A percentile compares a stretch with the other conserved stretches of the same genome.
Evolutionary conservation across 106 monocot species (phyloP).

Genomic region (Apostasia shenzhenica): DNA sequence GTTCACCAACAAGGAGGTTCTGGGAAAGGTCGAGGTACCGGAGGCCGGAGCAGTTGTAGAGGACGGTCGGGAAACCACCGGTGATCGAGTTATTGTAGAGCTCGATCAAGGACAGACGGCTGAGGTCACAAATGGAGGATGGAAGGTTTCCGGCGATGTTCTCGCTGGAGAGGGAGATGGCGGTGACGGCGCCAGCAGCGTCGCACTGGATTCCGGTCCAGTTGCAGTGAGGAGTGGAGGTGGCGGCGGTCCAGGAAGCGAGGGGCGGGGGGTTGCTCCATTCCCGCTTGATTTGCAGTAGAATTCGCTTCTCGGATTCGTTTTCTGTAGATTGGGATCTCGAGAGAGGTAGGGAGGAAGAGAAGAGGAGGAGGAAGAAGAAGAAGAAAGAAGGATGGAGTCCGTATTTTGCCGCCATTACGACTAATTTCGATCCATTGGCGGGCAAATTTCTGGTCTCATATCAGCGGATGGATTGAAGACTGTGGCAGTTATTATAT

Average conservation of each 20-base stretch:
- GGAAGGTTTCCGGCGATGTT: constrained; percentile 20
- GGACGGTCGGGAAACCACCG: constrained; percentile 26
- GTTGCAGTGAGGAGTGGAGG: constrained; percentile 2
- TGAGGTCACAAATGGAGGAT: constrained; percentile 34
- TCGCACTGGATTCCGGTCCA: constrained; percentile 18
- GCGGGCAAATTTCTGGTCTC: no score
- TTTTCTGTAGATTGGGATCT: neutral
- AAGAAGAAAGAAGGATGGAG: no score
- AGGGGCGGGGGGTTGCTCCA: constrained; percentile 11
- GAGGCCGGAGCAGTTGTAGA: constrained; percentile 43
- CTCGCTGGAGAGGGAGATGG: constrained; percentile 11
- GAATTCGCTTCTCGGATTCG: constrained; percentile 6
- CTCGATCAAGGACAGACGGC: constrained; percentile 37
- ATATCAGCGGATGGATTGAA: no score
- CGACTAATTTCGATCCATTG: no score
- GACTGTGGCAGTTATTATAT: no score
- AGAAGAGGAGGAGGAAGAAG: neutral
- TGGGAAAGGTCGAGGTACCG: constrained; percentile 42
- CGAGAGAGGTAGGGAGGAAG: neutral
- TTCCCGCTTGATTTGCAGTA: constrained; percentile 13
- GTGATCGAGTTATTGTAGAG: constrained; percentile 41
- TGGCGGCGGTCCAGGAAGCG: constrained; percentile 10
- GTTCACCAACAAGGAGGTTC: constrained; percentile 37
- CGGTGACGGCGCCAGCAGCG: constrained; percentile 9
- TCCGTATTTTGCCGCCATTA: neutral